Evolutionary conservation across 1,284 basidiomycete genomes (phyloP), one percentile per base, ranked within the genome.

Genomic region (Pseudomicrostroma phylloplanum): DNA sequence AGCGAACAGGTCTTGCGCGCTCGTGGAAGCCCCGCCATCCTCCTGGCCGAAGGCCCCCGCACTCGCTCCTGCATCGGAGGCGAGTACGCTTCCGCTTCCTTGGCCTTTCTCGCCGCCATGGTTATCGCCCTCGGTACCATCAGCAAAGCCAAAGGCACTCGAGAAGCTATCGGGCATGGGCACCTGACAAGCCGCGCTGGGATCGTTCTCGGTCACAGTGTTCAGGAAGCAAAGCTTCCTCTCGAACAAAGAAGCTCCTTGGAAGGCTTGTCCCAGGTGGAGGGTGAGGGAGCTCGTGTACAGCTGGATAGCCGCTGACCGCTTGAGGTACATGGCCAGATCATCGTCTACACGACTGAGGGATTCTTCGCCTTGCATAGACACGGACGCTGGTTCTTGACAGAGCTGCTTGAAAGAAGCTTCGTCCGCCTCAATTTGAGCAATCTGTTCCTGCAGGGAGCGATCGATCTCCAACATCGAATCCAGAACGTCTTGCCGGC

Each of bases 201-300:
- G 58, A 49, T 69, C 69, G 42, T 56, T 64, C 58, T 70, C 71
- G 56, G 65, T 69, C 61, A 71, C 67, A 61, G 71, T 71, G 53
- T 70, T 74, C 61, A 76, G 66, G 63, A 76, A 76, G 66, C 73
- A 76, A 15, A 76, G 64, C 60, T 76, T 76, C 26, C 73, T 67
- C 53, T 76, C 73, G 48, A 76, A 76, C 25, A 76, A 57, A 2
- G 71, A 67, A 0, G 73, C 73, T 13, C 73, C 73, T 49, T 74
- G 69, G 69, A 76, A 74, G 0, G 73, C 73, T 61, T 73, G 71
- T 2, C 71, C 72, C 26, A 76, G 67, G 61, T 76, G 73, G 40
- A 76, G 64, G 39, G 72, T 74, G 26, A 76, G 57, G 30, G 70
- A 74, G 7, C 71, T 66, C 0, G 73, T 74, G 62, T 76, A 74